Percentiles rank a stretch among this genome's conserved stretches.
These are phyloP conservation scores for Metschnikowia koreensis DNA, from an alignment of 805 yeast species.

Conservation along the genomic window DNA sequence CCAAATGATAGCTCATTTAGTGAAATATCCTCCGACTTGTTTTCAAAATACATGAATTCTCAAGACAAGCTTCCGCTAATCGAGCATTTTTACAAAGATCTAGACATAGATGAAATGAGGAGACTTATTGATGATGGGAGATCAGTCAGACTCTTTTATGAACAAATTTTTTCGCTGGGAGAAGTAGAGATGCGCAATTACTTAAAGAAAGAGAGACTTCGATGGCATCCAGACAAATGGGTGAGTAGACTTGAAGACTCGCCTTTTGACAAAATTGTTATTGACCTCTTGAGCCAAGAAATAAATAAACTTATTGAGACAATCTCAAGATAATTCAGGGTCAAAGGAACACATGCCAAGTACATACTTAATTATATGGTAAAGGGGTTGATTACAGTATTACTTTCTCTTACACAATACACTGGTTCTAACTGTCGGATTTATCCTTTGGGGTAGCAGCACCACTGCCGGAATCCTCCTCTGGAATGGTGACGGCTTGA, in stretches of 20 bases:
- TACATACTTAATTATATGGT: not conserved
- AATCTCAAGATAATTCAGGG: not conserved
- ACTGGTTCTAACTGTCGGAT: not conserved
- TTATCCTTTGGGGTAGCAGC: conserved; percentile 20
- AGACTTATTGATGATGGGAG: conserved; percentile 21
- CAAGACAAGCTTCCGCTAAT: conserved; percentile 16
- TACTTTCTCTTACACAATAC: not conserved
- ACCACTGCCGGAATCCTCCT: conserved; percentile 16
- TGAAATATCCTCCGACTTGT: not conserved
- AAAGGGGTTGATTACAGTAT: not conserved
- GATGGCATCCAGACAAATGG: conserved; percentile 77
- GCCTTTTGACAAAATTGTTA: conserved; percentile 26
- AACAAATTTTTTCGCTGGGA: conserved; percentile 16
- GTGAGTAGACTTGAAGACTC: conserved; percentile 23
- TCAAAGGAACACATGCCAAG: not conserved
- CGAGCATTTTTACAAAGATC: conserved; percentile 11
- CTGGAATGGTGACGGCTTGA: not conserved
- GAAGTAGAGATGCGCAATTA: conserved; percentile 19
- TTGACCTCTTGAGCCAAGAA: conserved; percentile 30
- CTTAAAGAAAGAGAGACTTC: conserved; percentile 49
- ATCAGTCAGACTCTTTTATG: conserved; percentile 29
- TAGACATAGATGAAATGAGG: conserved; percentile 13
- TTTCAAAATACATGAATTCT: conserved; percentile 18
- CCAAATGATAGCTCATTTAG: not conserved
- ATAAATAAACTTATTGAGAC: conserved; percentile 24